phyloP scores from a whole-genome alignment of 805 yeast species.

The Cyberlindnera japonica region DNA sequence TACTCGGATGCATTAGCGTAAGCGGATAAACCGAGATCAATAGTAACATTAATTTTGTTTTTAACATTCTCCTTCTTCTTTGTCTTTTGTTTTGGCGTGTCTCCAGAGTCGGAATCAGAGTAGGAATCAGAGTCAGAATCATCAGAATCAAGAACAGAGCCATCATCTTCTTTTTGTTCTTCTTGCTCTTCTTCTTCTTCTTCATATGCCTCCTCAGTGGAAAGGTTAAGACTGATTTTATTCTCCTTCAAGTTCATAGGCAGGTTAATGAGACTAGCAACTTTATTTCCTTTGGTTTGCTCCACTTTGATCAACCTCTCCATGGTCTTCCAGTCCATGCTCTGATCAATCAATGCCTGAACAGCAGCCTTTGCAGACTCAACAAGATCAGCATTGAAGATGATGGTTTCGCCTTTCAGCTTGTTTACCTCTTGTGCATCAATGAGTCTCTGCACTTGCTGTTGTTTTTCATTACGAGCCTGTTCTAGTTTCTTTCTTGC shows the following conservation, averaged over 20 bases:
- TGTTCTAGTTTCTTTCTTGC: conserved; percentile 72
- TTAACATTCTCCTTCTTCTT: conserved; percentile 14
- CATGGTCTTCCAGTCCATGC: conserved; percentile 92
- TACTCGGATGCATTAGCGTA: conserved; percentile 85
- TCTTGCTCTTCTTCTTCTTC: conserved; percentile 32
- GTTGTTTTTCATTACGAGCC: conserved; percentile 70
- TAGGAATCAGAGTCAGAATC: conserved; percentile 17
- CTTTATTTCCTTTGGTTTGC: conserved; percentile 56
- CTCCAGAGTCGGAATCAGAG: conserved; percentile 3
- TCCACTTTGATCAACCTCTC: conserved; percentile 71
- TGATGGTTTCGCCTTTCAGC: conserved; percentile 69
- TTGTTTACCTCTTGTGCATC: conserved; percentile 61
- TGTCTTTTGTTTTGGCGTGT: conserved; percentile 6
- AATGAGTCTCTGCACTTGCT: conserved; percentile 62
- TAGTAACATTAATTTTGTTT: conserved; percentile 46
- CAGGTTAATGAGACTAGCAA: conserved; percentile 58
- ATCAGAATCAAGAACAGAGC: conserved; percentile 18
- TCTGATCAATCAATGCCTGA: conserved; percentile 64
- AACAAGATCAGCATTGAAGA: conserved; percentile 63
- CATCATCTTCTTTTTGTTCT: conserved; percentile 29
- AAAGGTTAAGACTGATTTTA: conserved; percentile 56
- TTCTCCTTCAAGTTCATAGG: conserved; percentile 72
- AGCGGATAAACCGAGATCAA: conserved; percentile 70
- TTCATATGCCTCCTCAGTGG: conserved; percentile 39
- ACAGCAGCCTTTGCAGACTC: conserved; percentile 70